Evolutionary conservation across 2,329 filamentous ascomycete species (phyloP).

Genomic region (Verticillium albo-atrum): DNA sequence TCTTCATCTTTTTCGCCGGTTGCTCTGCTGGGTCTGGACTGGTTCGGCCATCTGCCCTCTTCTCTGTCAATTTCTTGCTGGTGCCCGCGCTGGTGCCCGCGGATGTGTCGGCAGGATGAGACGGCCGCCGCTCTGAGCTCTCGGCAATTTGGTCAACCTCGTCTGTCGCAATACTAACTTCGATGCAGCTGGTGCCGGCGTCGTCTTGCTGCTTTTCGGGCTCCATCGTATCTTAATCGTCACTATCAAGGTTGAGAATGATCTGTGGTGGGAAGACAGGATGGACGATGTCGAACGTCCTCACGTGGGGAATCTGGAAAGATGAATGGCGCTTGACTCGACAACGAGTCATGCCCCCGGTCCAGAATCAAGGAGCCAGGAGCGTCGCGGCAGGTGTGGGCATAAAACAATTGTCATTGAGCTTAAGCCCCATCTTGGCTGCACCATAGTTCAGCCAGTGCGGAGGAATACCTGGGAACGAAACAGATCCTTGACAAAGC

Average conservation of each 20-base stretch:
- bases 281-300: neutral
- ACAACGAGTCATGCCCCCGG: neutral
- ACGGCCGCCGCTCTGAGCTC: neutral
- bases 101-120: neutral
- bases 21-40: conserved; percentile 1
- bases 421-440: too few species aligned
- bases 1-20: conserved; percentile 6
- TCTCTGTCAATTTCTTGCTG: neutral
- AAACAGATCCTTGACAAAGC: neutral
- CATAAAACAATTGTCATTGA: neutral
- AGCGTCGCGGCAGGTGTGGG: neutral
- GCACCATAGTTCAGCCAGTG: too few species aligned
- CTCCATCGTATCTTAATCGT: neutral
- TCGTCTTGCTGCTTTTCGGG: neutral
- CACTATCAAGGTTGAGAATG: neutral
- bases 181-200: neutral
- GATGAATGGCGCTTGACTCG: neutral
- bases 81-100: too few species aligned
- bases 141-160: neutral
- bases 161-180: neutral
- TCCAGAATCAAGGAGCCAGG: neutral
- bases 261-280: neutral
- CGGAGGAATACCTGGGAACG: too few species aligned
- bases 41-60: neutral
- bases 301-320: neutral